Evolutionary conservation across 352 stramenopile species (phyloP).

Genomic region (Aphanomyces euteiches): DNA sequence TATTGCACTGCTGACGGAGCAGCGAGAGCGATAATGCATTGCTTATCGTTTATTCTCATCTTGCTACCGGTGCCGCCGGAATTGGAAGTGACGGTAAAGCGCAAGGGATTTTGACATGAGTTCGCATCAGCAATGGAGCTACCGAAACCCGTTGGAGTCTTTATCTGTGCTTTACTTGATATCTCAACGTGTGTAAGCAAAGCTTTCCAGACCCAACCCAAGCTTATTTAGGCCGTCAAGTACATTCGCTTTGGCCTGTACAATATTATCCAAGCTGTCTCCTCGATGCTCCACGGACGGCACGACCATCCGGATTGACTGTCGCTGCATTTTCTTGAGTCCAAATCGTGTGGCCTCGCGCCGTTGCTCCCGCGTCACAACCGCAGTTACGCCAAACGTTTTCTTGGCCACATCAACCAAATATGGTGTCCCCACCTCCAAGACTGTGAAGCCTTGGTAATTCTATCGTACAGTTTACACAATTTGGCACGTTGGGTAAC

Average conservation of each 20-base stretch:
- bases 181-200: slow-evolving; percentile 39
- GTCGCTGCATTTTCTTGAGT: slow-evolving; percentile 12
- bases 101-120: too few relatives aligned
- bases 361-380: slow-evolving; percentile 34
- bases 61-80: too few relatives aligned
- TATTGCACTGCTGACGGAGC: too few relatives aligned
- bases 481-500: not conserved
- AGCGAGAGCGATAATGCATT: too few relatives aligned
- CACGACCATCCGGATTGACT: slow-evolving; percentile 22
- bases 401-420: slow-evolving; percentile 13
- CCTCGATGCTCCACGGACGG: not conserved
- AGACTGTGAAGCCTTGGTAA: slow-evolving; percentile 45
- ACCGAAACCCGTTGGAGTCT: too few relatives aligned
- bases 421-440: slow-evolving; percentile 35
- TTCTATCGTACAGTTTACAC: slow-evolving; percentile 40
- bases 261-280: slow-evolving; percentile 14
- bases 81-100: too few relatives aligned
- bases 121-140: too few relatives aligned
- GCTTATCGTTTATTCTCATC: too few relatives aligned
- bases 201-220: slow-evolving; percentile 54
- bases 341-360: slow-evolving; percentile 1
- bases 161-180: too few relatives aligned
- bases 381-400: slow-evolving; percentile 2
- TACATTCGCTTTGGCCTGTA: slow-evolving; percentile 23
- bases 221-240: slow-evolving; percentile 50